Conservation (phyloP, 345 rosid species). For the Hibiscus mutabilis region DNA sequence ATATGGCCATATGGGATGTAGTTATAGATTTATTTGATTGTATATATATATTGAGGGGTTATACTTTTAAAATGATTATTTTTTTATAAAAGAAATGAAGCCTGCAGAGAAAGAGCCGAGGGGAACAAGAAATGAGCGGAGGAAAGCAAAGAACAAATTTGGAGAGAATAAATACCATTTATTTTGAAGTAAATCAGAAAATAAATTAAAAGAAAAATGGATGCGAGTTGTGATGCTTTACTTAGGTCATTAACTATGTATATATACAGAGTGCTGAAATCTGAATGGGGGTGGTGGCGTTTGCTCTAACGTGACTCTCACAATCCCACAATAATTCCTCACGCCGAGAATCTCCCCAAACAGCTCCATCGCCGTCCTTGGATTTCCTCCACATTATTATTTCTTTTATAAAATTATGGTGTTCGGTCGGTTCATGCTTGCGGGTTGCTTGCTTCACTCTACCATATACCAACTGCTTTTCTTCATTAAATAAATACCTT, state of each 20-base stretch:
- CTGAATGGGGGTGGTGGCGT: background rate
- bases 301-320: slow-evolving; percentile 10
- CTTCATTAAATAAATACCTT: background rate
- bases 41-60: too few species aligned
- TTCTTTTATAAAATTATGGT: background rate
- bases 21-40: too few species aligned
- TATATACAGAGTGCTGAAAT: background rate
- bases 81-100: too few species aligned
- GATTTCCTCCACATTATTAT: background rate
- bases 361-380: background rate
- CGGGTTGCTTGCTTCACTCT: slow-evolving; percentile 6
- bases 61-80: too few species aligned
- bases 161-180: too few species aligned
- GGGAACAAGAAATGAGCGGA: background rate
- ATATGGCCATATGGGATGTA: too few species aligned
- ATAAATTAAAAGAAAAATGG: background rate
- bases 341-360: slow-evolving; percentile 4
- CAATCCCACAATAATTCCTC: slow-evolving; percentile 4
- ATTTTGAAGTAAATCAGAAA: background rate
- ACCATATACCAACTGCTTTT: background rate
- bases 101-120: too few species aligned
- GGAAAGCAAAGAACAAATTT: background rate
- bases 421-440: slow-evolving; percentile 2
- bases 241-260: background rate
- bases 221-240: background rate